A percentile compares a stretch with the other conserved stretches of the same genome.
phyloP scores from a whole-genome alignment of 2,329 filamentous ascomycete genomes.

The Aspergillus sclerotialis region DNA sequence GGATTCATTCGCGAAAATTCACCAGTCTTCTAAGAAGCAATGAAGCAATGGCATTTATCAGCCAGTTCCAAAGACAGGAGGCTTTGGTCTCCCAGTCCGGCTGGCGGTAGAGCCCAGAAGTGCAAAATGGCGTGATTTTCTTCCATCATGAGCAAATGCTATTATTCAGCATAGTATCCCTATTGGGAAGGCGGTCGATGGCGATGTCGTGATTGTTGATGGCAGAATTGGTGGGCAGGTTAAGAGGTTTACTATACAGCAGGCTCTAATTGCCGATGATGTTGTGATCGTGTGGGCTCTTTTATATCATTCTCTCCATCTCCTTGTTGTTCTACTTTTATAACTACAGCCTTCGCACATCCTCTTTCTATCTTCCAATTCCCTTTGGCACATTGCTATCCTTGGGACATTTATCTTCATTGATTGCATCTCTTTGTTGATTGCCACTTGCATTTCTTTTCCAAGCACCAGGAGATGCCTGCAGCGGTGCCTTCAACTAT shows the following conservation, averaged over 20 bases:
- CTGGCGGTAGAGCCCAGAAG: constrained; percentile 9
- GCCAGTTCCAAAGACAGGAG: constrained; percentile 5
- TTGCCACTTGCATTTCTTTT: constrained; percentile 1
- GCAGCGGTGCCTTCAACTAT: constrained; percentile 33
- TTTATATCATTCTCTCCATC: constrained; percentile 20
- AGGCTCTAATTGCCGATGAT: constrained; percentile 19
- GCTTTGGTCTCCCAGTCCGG: constrained; percentile 12
- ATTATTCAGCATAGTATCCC: constrained; percentile 18
- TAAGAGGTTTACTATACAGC: constrained; percentile 15
- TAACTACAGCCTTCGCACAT: constrained; percentile 3
- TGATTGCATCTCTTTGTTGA: neutral
- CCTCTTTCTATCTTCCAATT: constrained; percentile 4
- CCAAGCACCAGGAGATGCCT: constrained; percentile 1
- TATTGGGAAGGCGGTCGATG: constrained; percentile 20
- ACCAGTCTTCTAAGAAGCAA: constrained; percentile 2
- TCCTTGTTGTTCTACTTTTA: constrained; percentile 11
- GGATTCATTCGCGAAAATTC: constrained; percentile 1
- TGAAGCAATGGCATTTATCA: constrained; percentile 11
- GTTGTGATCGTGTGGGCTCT: constrained; percentile 23
- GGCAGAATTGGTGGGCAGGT: constrained; percentile 19
- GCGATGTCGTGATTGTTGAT: constrained; percentile 22
- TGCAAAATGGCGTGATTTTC: constrained; percentile 37
- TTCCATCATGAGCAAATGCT: constrained; percentile 21
- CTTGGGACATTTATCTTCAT: too few species aligned
- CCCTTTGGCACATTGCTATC: too few species aligned